Evolutionary conservation across 2,329 filamentous ascomycete genomes (phyloP).

Genomic region (Ophiostoma perfectum): DNA sequence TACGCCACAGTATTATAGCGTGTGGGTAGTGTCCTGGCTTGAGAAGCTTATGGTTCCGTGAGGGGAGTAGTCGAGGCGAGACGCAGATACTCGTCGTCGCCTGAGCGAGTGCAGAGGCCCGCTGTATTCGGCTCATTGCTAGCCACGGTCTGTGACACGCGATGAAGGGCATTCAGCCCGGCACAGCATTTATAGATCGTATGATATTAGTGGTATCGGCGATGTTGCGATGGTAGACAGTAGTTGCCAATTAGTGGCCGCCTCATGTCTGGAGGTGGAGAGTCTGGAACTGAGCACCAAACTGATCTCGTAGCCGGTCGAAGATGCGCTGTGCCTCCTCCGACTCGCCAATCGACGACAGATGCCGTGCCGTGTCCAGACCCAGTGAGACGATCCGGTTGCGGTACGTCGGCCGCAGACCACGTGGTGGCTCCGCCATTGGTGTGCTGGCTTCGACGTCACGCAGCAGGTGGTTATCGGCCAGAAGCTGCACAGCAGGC

Average conservation of each 20-base stretch:
- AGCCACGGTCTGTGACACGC: no score
- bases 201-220: no score
- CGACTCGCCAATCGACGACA: constrained; percentile 39
- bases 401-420: constrained; percentile 27
- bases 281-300: constrained; percentile 24
- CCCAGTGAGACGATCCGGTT: constrained; percentile 38
- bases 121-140: no score
- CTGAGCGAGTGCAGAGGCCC: no score
- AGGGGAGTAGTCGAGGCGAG: not conserved
- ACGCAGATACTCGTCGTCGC: not conserved
- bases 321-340: constrained; percentile 40
- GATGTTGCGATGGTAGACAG: no score
- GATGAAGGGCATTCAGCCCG: no score
- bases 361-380: constrained; percentile 44
- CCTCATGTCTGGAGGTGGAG: constrained; percentile 20
- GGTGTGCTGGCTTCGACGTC: constrained; percentile 24
- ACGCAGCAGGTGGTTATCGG: constrained; percentile 25
- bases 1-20: no score
- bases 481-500: constrained; percentile 45
- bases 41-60: no score
- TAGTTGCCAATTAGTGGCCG: no score
- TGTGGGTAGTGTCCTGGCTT: no score
- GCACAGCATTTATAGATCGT: no score
- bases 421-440: constrained; percentile 26
- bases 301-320: constrained; percentile 25